Evolutionary conservation across 352 stramenopile species (phyloP), one percentile per base, ranked within the genome.

Genomic region (Phytopythium litorale): DNA sequence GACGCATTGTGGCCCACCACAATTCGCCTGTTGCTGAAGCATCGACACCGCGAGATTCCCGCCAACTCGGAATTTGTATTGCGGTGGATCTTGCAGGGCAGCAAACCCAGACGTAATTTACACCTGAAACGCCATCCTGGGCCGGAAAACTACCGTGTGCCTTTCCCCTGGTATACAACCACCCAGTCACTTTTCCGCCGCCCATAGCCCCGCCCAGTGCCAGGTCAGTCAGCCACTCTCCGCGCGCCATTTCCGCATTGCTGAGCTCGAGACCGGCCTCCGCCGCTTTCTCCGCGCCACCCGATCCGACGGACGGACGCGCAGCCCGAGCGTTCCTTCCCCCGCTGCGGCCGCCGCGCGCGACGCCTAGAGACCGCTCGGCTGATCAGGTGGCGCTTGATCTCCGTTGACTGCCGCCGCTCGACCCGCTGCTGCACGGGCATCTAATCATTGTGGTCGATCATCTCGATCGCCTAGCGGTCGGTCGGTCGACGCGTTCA

Each of bases 61-160:
- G 1, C 7, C 4, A 2, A 23, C 54, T 60, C 35, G 23, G 4
- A 12, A 15, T 42, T 30, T 40, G 37, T 60, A 60, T 60, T 46
- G 21, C n/a, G 6, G 40, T 38, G 54, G 54, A 60, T 60, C 54
- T 60, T 60, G 54, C 23, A 60, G 54, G 54, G 54, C 23, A 51
- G 16, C 54, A 18, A n/a, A 33, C 9, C 23, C 23, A 28, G 18
- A 13, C 53, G 53, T 58, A 58, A 16, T 58, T 58, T 58, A 58
- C 53, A 7, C 30, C 23, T 25, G 16, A 16, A 16, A 30, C 4
- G 30, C 28, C 51, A 23, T 0, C 3, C 0, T 28, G 28, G 28
- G 28, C 28, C 3, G 3, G 28, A 32, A 49, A 51, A 51, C 25
- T 51, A 51, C 45, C n/a, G 21, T 21, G 3, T n/a, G 45, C 45